Conservation (phyloP, 306 rosid genomes). For the Crotalaria pallida region DNA sequence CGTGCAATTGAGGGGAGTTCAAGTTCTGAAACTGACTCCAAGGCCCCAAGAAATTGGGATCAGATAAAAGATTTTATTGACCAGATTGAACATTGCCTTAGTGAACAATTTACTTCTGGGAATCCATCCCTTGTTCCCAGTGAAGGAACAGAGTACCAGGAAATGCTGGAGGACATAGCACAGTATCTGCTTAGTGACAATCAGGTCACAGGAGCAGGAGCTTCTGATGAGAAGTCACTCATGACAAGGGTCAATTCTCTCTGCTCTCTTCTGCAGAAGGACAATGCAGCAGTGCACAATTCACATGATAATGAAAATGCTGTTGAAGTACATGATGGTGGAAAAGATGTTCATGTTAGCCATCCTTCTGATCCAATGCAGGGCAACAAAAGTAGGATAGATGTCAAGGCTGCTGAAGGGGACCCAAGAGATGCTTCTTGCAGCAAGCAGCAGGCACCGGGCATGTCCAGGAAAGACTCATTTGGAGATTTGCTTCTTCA, state of each 20-base stretch:
- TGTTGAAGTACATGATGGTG: constrained; percentile 27
- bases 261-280: constrained; percentile 78
- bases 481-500: constrained; percentile 68
- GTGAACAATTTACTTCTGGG: constrained; percentile 61
- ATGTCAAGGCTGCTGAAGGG: constrained; percentile 32
- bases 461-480: constrained; percentile 79
- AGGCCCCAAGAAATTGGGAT: constrained; percentile 47
- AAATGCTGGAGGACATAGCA: constrained; percentile 63
- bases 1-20: constrained; percentile 54
- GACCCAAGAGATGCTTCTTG: constrained; percentile 34
- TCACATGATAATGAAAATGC: constrained; percentile 25
- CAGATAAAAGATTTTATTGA: constrained; percentile 63
- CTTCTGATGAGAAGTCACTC: constrained; percentile 76
- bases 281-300: constrained; percentile 41
- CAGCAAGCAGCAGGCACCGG: constrained; percentile 43
- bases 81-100: constrained; percentile 65
- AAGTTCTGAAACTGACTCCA: constrained; percentile 50
- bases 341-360: constrained; percentile 29
- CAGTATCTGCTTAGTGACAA: constrained; percentile 69
- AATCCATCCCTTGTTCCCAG: constrained; percentile 35
- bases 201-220: constrained; percentile 43
- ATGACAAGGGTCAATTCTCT: constrained; percentile 91
- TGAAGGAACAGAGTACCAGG: constrained; percentile 44
- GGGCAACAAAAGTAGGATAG: constrained; percentile 19
- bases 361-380: constrained; percentile 10